Evolutionary conservation across 208 protist genomes (phyloP), one percentile per base, ranked within the genome.

Genomic region (Crithidia brevicula): DNA sequence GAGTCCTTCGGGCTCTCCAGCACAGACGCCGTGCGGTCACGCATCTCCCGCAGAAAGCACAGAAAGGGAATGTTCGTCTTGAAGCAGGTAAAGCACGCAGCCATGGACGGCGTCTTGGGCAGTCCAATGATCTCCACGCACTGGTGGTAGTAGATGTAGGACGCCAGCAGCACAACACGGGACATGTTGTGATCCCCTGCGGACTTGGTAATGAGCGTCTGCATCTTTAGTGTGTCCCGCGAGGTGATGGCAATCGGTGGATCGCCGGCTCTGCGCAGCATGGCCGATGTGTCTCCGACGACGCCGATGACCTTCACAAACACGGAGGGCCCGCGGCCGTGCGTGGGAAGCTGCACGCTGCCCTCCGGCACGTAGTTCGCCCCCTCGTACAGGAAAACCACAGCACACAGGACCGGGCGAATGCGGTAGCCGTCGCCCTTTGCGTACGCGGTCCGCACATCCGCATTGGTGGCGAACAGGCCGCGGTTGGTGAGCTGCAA

Each of bases 61-160:
- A 92, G 58, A 54, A 89, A 86, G 3, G 86, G 86, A 46, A 92
- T 88, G 69, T 92, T 87, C 30, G 86, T 89, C 74, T 86, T 87
- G 45, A 83, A 70, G 53, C 57, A 71, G 22, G 74, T 65, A 27
- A 85, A 80, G 22, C 62, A 27, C 0, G 63, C 40, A 13, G 57
- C 51, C 53, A 85, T 57, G 8, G 71, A 38, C 13, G 81, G 81
- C 18, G 81, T 52, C 30, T 56, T 56, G 8, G 73, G 50, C 13
- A 86, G 53, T 4, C 74, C 74, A 38, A 81, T 82, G 8, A 80
- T 25, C 11, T 73, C 45, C 31, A 31, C 34, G 52, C 77, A 88
- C 45, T 92, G 86, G 11, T 82, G 45, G 31, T 79, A 52, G 58
- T 86, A 89, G 7, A 80, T 63, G 66, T 85, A 86, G 7, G 81